Evolutionary conservation across 1,139 yeast species (phyloP).

Genomic region (Yamadazyma kanchanaburiensis): DNA sequence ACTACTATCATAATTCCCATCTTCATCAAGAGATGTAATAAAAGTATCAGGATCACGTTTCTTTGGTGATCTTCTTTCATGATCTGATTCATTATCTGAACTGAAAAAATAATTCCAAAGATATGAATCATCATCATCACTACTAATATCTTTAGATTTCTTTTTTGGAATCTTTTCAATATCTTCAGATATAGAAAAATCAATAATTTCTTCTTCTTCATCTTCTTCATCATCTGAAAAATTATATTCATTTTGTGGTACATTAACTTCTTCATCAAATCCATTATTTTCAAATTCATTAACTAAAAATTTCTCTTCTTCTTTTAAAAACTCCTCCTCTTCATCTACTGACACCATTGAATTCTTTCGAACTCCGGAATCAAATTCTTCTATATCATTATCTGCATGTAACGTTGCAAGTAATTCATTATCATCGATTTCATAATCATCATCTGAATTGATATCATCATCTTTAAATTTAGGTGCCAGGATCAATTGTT

Average conservation of each 20-base stretch:
- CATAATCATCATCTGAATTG: constrained; percentile 66
- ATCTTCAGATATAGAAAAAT: constrained; percentile 22
- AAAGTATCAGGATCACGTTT: constrained; percentile 1
- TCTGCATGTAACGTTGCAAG: constrained; percentile 68
- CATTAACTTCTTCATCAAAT: constrained; percentile 38
- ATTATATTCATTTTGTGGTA: no score
- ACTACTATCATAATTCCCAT: constrained; percentile 45
- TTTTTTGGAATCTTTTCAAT: constrained; percentile 9
- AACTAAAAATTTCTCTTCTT: constrained; percentile 45
- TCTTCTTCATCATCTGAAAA: constrained; percentile 27
- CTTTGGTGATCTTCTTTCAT: constrained; percentile 13
- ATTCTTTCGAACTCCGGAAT: constrained; percentile 21
- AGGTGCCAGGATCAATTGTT: constrained; percentile 44
- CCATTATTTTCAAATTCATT: constrained; percentile 49
- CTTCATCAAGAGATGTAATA: constrained; percentile 9
- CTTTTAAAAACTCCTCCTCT: constrained; percentile 44
- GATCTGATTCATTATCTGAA: constrained; percentile 36
- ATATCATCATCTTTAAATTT: constrained; percentile 50
- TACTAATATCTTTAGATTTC: constrained; percentile 13
- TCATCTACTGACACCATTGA: constrained; percentile 54
- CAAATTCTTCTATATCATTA: constrained; percentile 51
- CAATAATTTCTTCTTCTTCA: constrained; percentile 32
- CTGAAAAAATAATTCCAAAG: constrained; percentile 56
- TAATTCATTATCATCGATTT: constrained; percentile 69
- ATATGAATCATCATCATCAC: constrained; percentile 52